Percentiles rank a stretch among this genome's conserved stretches.
Conservation (phyloP, 1,284 basidiomycete species). For the Ganoderma resinaceum region DNA sequence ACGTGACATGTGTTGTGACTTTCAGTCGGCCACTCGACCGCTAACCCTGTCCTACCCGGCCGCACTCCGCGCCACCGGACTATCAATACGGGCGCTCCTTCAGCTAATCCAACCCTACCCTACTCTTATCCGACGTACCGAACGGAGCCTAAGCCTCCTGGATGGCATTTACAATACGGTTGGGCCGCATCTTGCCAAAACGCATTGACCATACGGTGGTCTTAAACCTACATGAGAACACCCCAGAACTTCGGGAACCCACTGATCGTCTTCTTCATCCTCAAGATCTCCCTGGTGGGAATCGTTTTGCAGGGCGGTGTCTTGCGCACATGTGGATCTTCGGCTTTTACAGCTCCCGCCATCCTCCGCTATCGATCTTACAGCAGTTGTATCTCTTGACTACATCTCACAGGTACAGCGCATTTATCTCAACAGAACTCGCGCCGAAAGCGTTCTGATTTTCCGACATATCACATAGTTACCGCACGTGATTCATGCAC, state of each 20-base stretch:
- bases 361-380: neutral
- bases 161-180: no score
- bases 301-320: neutral
- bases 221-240: neutral
- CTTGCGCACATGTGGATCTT: neutral
- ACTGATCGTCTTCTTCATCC: neutral
- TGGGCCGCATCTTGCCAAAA: no score
- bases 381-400: neutral
- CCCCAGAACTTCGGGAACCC: neutral
- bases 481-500: neutral
- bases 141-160: no score
- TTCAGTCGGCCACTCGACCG: no score
- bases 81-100: no score
- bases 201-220: neutral
- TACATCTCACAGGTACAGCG: neutral
- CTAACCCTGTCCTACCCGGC: no score
- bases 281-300: neutral
- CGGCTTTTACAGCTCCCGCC: neutral
- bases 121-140: no score
- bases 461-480: constrained; percentile 2
- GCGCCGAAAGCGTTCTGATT: neutral
- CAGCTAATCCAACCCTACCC: no score
- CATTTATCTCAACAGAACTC: no score
- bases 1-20: no score
- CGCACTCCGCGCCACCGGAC: no score